Base-by-base conservation (phyloP, 768 basidiomycete species). In the Lenzites betulinus region DNA sequence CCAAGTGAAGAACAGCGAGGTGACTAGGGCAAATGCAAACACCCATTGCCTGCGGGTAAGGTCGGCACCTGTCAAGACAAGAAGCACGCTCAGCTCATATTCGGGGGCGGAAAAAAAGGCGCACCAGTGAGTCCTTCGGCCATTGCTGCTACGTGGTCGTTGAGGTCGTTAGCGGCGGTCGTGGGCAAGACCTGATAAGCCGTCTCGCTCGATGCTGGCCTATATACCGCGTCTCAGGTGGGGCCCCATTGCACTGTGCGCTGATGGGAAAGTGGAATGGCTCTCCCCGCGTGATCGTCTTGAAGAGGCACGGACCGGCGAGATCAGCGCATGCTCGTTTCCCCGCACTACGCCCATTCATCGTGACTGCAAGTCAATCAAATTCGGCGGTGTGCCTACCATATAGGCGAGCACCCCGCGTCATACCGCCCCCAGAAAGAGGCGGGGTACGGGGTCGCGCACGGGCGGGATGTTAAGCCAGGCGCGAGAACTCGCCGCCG, bases 1-100 rank as follows among this genome's bases (percentile, higher is more conserved):
- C 86, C 85, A 84, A 80, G 88, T 86, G 73, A 90, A 90, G 79
- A 90, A 90, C 33, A 90, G 77, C 12, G 87, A 83, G 20, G 88
- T 90, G 60, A 92, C 85, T 55, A 90, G 81, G 39, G 77, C 76
- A 70, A 88, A 91, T 8, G 89, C 79, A 69, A 80, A 86, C 26
- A 73, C 74, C 81, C 80, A 86, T 66, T 77, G 75, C 47, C 69
- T 75, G 62, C 71, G 74, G n/a, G 71, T 72, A 59, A 83, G 72
- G 62, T 83, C 76, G 51, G 79, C 69, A 51, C 76, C 81, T 78
- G 39, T 30, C 11, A 42, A n/a, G 3, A 35, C 35, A 43, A 22
- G 38, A 15, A 12, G 15, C 18, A 15, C 23, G 38, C 28, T 49
- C 7, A 50, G 26, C 15, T 20, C 1, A 23, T 43, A 13, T 26